Conservation (phyloP, 306 rosid genomes). For the Acacia confusa region DNA sequence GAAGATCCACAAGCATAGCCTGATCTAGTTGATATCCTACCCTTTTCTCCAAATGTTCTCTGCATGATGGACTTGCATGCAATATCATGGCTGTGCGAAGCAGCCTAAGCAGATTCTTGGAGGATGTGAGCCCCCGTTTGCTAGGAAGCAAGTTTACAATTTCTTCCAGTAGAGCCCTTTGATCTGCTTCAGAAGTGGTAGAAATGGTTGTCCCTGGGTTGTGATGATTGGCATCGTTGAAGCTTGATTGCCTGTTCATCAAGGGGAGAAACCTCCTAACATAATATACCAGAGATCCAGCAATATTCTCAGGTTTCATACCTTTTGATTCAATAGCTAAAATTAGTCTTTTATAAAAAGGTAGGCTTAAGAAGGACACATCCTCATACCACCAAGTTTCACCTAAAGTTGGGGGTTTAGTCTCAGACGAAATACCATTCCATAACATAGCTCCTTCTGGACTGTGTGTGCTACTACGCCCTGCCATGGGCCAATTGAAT, state of each 20-base stretch:
- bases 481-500: conserved; percentile 51
- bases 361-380: conserved; percentile 59
- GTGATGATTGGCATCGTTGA: conserved; percentile 48
- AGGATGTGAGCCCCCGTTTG: conserved; percentile 56
- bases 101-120: conserved; percentile 63
- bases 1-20: conserved; percentile 66
- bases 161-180: conserved; percentile 66
- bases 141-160: conserved; percentile 63
- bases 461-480: conserved; percentile 32
- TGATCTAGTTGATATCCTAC: conserved; percentile 73
- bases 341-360: conserved; percentile 58
- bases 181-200: conserved; percentile 58
- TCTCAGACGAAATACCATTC: conserved; percentile 54
- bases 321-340: conserved; percentile 67
- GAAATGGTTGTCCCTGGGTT: conserved; percentile 42
- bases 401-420: conserved; percentile 36
- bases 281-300: conserved; percentile 58
- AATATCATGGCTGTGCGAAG: conserved; percentile 65
- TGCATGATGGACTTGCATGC: conserved; percentile 68
- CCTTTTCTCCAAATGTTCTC: conserved; percentile 79
- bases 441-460: conserved; percentile 38
- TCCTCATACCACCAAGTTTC: conserved; percentile 88
- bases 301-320: conserved; percentile 64
- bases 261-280: conserved; percentile 59
- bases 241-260: conserved; percentile 65